Base-by-base conservation (phyloP, 2,329 filamentous ascomycete genomes). In the Sclerotinia minor region DNA sequence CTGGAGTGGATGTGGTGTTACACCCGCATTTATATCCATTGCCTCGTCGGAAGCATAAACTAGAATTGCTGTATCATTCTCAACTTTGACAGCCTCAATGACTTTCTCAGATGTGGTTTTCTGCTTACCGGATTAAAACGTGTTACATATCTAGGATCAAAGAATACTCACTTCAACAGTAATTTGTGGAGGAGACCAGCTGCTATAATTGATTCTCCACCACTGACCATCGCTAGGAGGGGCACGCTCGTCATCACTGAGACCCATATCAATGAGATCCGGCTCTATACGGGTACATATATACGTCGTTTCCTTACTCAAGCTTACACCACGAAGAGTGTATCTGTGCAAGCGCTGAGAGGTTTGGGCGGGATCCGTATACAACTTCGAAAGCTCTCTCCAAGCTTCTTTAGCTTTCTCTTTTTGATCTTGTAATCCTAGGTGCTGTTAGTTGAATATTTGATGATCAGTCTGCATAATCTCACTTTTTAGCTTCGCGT, bases 41-140 rank as follows among this genome's bases (percentile, higher is more conserved):
- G 84, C 83, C 35, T 78, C 75, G 69, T 86, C 83, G 5, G 83
- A 83, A 29, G 85, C 84, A 72, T 87, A 87, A 5, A 87, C 76
- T 3, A 87, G 73, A 24, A 85, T 72, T 0, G 82, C 80, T 24
- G 77, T 79, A 66, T 81, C 83, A 11, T 80, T 81, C 59, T 84
- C 83, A 9, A 79, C 77, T 76, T 81, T 83, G 26, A 84, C 79
- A 13, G 81, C 79, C 59, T 78, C 74, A 3, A 84, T 75, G 32
- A 85, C 80, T 45, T 79, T 78, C 50, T 83, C 80, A 29, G 81
- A 72, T 4, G 79, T 79, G 2, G 81, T 79, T 80, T 81, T 84
- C 84, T 87, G 69, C 47, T 47, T 47, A 19, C 13, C 68, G 67
- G 35, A 57, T 67, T 60, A 68, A 63, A 45, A 24, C 38, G 15